phyloP scores from a whole-genome alignment of 2,329 filamentous ascomycete species.

The Paecilomyces dactylethromorphus region DNA sequence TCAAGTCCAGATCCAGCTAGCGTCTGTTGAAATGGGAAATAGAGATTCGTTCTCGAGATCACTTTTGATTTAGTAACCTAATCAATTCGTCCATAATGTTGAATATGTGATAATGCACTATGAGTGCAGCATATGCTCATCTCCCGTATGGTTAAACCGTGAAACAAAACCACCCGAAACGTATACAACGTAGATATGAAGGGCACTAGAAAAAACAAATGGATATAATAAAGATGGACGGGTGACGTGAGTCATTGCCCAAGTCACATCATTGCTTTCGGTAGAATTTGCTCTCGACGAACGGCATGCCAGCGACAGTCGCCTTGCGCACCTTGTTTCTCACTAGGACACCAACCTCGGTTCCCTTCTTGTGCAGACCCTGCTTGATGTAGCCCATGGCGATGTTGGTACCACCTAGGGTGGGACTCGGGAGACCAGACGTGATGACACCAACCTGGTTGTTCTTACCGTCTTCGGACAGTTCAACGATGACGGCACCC shows the following conservation, averaged over 20 bases:
- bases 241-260: neutral
- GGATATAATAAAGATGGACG: conserved; percentile 1
- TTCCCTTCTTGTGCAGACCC: conserved; percentile 76
- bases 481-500: conserved; percentile 68
- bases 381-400: conserved; percentile 90
- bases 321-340: conserved; percentile 70
- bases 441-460: conserved; percentile 73
- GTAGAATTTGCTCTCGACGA: conserved; percentile 73
- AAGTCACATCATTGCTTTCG: conserved; percentile 16
- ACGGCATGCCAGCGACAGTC: conserved; percentile 81
- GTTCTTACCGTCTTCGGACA: conserved; percentile 45
- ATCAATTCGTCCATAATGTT: neutral
- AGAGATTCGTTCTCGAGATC: neutral
- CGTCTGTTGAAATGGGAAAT: neutral
- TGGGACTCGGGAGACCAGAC: conserved; percentile 83
- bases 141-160: neutral
- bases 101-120: neutral
- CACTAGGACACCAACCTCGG: conserved; percentile 70
- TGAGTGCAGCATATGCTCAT: neutral
- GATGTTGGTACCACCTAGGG: conserved; percentile 74
- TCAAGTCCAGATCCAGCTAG: neutral
- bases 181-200: neutral
- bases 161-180: neutral
- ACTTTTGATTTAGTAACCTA: neutral
- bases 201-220: neutral